phyloP scores from a whole-genome alignment of 2,329 filamentous ascomycete genomes.

The Aureobasidium melanogenum region DNA sequence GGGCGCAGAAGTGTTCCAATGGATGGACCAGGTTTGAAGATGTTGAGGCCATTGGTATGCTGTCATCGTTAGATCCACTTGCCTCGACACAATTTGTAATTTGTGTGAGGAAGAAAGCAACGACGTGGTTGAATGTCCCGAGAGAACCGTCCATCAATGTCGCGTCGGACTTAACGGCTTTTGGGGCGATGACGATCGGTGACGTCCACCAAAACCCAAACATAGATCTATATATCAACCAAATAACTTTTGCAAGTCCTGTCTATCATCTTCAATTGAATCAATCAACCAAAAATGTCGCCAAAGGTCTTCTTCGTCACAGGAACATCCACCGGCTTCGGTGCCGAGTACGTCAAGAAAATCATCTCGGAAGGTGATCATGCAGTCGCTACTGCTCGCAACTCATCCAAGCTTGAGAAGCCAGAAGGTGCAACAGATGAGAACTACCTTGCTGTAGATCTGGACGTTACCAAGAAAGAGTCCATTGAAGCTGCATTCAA shows the following conservation, averaged over 20 bases:
- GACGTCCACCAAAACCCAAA: constrained; percentile 1
- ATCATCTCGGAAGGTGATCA: constrained; percentile 35
- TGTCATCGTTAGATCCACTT: neutral
- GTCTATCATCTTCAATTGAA: neutral
- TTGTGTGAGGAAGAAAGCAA: neutral
- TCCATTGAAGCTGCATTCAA: constrained; percentile 41
- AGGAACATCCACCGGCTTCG: constrained; percentile 40
- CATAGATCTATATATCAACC: neutral
- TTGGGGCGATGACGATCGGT: neutral
- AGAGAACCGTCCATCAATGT: neutral
- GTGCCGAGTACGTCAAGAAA: constrained; percentile 35
- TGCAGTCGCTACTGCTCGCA: constrained; percentile 38
- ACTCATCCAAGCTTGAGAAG: constrained; percentile 34
- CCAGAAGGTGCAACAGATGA: constrained; percentile 32
- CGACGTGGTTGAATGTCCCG: neutral
- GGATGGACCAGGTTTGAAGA: neutral
- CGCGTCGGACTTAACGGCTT: neutral
- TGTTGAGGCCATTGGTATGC: too few species aligned
- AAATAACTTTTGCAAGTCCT: too few species aligned
- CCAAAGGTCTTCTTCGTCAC: constrained; percentile 37
- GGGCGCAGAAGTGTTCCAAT: constrained; percentile 14
- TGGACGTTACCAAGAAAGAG: constrained; percentile 42
- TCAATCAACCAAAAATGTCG: constrained; percentile 6
- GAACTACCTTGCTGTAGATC: constrained; percentile 41
- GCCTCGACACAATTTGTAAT: neutral